Conservation (phyloP, 176 grass and related monocot species). For the Urochloa ruziziensis region DNA sequence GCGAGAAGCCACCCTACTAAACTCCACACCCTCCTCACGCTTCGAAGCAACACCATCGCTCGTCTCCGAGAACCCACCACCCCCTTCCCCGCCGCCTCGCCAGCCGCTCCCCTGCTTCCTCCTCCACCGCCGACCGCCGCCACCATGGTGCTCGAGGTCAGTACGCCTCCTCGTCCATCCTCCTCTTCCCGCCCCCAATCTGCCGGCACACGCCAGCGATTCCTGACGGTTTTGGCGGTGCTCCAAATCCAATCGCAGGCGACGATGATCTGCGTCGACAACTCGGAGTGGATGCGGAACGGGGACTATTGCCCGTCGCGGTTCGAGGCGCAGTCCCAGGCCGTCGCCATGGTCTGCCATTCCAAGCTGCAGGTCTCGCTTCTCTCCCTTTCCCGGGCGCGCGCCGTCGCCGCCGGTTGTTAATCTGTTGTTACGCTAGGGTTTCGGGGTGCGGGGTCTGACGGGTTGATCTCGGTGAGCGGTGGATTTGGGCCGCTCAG, state of each 20-base stretch:
- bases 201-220: neutral
- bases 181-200: neutral
- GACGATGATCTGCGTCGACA: constrained; percentile 71
- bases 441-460: neutral
- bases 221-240: neutral
- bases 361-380: constrained; percentile 42
- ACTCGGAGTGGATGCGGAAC: constrained; percentile 78
- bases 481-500: constrained; percentile 3
- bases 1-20: no score
- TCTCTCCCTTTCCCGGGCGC: no score
- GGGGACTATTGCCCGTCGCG: constrained; percentile 44
- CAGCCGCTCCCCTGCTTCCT: neutral
- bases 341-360: constrained; percentile 37
- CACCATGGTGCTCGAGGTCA: constrained; percentile 71
- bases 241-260: constrained; percentile 23
- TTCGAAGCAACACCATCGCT: no score
- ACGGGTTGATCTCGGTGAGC: neutral
- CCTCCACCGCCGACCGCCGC: no score
- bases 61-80: no score
- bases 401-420: neutral
- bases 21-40: no score
- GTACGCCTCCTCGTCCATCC: neutral
- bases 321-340: constrained; percentile 45
- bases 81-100: neutral
- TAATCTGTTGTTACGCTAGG: neutral